Base-by-base conservation (phyloP, 805 yeast genomes). In the Suhomyces sp. region DNA sequence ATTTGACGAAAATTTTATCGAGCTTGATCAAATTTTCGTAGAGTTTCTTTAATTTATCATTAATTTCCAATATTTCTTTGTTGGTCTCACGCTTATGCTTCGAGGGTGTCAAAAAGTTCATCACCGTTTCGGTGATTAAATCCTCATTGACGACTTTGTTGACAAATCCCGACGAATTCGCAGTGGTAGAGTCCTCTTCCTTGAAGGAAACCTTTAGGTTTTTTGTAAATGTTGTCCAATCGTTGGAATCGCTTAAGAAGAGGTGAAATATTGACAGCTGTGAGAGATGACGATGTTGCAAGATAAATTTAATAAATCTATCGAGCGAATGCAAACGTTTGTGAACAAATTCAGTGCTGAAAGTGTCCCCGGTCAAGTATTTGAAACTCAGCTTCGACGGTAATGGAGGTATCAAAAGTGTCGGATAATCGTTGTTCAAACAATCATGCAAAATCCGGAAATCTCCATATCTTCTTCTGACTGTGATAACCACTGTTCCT, bases 321-420 rank as follows among this genome's bases (percentile, higher is more conserved):
- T 82, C 79, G 28, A 91, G 67, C 4, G 96, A 85, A 30, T 81
- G 78, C 3, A 95, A 81, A 47, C 98, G 68, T 55, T 86, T 85
- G 41, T 72, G 68, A 0, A 96, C 91, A 58, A 93, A 93, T 39
- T 85, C 88, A 10, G 77, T 70, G 18, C 91, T 79, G 56, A 91
- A 91, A 24, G 98, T 71, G 50, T 91, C 97, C 8, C 98, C 98
- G 24, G 95, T 88, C 34, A 91, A 72, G 60, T 93, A 91, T 56
- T 91, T 96, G 48, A 91, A 69, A 41, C 95, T 77, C 64, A 85
- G 86, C 58, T 88, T 90, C 43, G 91, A 95, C 0, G 98, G 98
- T 35, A 91, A 69, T 10, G 98, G 97, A 1, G 98, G 98, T 0
- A 91, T 77, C 10, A 93, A 77, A 40, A 86, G 72, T 4, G 93